Evolutionary conservation across 495 filamentous ascomycete genomes (phyloP).

Genomic region (Podospora sp.): DNA sequence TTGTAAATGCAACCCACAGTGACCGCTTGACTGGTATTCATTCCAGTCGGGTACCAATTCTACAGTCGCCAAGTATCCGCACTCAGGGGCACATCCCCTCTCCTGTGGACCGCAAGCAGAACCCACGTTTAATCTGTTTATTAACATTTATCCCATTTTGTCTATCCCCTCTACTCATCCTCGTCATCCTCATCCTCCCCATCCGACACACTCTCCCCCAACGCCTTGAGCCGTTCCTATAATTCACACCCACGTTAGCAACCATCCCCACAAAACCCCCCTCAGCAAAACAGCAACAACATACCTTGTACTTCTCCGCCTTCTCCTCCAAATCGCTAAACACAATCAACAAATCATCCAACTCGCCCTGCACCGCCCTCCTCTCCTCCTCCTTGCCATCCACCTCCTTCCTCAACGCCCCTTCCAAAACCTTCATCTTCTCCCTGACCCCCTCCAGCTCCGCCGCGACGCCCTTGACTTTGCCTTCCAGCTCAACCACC

Average conservation of each 20-base stretch:
- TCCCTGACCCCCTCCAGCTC: conserved; percentile 10
- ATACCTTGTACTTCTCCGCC: conserved; percentile 76
- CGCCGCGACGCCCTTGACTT: conserved; percentile 10
- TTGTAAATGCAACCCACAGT: background rate
- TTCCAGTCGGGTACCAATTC: too few species aligned
- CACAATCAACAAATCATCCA: conserved; percentile 85
- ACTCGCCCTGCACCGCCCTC: conserved; percentile 64
- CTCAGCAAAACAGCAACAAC: too few species aligned
- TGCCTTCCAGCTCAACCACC: conserved; percentile 23
- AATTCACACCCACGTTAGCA: conserved; percentile 34
- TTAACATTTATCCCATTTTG: conserved; percentile 25
- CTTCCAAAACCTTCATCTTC: conserved; percentile 4
- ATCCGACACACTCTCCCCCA: conserved; percentile 77
- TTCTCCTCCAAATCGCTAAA: conserved; percentile 91
- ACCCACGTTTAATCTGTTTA: background rate
- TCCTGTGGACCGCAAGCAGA: background rate
- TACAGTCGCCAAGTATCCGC: too few species aligned
- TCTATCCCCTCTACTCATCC: conserved; percentile 47
- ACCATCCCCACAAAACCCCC: background rate
- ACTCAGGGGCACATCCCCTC: background rate
- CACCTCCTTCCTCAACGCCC: conserved; percentile 12
- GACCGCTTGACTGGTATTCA: background rate
- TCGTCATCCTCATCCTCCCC: conserved; percentile 73
- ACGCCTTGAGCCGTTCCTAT: conserved; percentile 69
- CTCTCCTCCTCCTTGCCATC: conserved; percentile 66